Evolutionary conservation across 176 grass and related monocot species (phyloP).

Genomic region (Eremochloa ophiuroides): DNA sequence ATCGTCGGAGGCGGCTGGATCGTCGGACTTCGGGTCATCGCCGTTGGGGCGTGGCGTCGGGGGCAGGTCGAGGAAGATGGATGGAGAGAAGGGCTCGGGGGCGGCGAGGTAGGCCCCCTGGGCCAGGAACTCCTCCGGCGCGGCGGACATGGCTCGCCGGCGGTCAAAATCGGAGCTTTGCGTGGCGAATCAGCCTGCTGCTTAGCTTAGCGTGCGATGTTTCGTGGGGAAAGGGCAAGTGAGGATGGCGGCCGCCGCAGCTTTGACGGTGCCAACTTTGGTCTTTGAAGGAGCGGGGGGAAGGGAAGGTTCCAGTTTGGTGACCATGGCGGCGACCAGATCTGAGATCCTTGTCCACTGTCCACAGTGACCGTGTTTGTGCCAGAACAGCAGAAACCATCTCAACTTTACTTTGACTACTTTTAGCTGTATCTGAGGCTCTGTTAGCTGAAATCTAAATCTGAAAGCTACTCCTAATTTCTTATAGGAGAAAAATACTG

Average conservation of each 20-base stretch:
- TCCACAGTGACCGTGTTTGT: background rate
- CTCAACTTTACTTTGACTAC: background rate
- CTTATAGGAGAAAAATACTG: too few species aligned
- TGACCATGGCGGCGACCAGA: background rate
- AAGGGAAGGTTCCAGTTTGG: background rate
- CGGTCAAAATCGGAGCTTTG: background rate
- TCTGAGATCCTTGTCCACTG: too few species aligned
- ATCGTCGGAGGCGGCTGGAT: slow-evolving; percentile 36
- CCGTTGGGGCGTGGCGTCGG: slow-evolving; percentile 22
- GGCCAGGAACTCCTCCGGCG: background rate
- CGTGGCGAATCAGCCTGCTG: background rate
- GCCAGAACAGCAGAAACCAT: background rate
- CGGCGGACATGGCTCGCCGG: background rate
- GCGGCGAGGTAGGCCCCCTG: slow-evolving; percentile 3
- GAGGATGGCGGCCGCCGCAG: background rate
- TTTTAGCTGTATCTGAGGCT: too few species aligned
- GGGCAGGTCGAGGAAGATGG: slow-evolving; percentile 45
- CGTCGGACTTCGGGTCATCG: background rate
- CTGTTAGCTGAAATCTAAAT: too few species aligned
- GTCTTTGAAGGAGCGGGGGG: background rate
- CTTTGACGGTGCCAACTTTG: background rate
- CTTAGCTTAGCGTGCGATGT: background rate
- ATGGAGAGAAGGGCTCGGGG: slow-evolving; percentile 42
- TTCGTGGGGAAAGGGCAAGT: background rate
- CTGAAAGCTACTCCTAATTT: too few species aligned